Percentiles rank a stretch among this genome's conserved stretches.
These are phyloP conservation scores for Wallacemonas collosoma DNA, from an alignment of 208 protist genomes.

Conservation along the genomic window DNA sequence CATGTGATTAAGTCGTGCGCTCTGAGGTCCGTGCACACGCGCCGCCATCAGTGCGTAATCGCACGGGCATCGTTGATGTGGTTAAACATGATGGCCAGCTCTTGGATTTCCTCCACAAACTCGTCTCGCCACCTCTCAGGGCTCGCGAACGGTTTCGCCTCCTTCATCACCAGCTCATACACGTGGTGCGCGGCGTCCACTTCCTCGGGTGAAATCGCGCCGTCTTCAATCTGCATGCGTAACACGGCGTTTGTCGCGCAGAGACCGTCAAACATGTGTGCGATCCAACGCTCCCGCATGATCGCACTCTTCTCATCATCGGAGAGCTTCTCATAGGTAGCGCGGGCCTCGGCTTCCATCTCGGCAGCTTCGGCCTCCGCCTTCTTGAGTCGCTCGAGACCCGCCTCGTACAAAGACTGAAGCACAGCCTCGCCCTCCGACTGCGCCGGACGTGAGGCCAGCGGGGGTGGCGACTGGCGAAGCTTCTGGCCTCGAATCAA, in stretches of 20 bases:
- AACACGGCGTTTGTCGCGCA: slow-evolving; percentile 57
- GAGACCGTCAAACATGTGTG: slow-evolving; percentile 60
- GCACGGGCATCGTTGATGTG: slow-evolving; percentile 33
- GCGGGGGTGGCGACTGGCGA: slow-evolving; percentile 23
- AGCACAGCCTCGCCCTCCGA: slow-evolving; percentile 26
- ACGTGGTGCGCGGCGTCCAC: slow-evolving; percentile 42
- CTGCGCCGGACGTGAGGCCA: slow-evolving; percentile 5
- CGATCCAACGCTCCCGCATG: slow-evolving; percentile 22
- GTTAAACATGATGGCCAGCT: slow-evolving; percentile 43
- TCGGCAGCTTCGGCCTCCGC: slow-evolving; percentile 18
- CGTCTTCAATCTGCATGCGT: slow-evolving; percentile 43
- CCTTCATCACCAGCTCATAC: slow-evolving; percentile 31
- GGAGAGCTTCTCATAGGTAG: slow-evolving; percentile 27
- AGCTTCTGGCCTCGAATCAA: slow-evolving; percentile 13
- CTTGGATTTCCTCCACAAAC: slow-evolving; percentile 52
- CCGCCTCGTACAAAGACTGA: slow-evolving; percentile 41
- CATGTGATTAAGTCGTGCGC: not conserved
- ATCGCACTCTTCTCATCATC: slow-evolving; percentile 31
- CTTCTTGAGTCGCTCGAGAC: slow-evolving; percentile 21
- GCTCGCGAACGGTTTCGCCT: slow-evolving; percentile 17
- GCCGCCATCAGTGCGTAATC: slow-evolving; percentile 10
- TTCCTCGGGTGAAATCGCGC: slow-evolving; percentile 18
- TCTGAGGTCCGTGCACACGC: not conserved
- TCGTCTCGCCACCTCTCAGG: slow-evolving; percentile 45
- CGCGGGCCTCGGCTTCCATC: slow-evolving; percentile 19